Conservation (phyloP, 1,284 basidiomycete species). For the Golubevia sp. region DNA sequence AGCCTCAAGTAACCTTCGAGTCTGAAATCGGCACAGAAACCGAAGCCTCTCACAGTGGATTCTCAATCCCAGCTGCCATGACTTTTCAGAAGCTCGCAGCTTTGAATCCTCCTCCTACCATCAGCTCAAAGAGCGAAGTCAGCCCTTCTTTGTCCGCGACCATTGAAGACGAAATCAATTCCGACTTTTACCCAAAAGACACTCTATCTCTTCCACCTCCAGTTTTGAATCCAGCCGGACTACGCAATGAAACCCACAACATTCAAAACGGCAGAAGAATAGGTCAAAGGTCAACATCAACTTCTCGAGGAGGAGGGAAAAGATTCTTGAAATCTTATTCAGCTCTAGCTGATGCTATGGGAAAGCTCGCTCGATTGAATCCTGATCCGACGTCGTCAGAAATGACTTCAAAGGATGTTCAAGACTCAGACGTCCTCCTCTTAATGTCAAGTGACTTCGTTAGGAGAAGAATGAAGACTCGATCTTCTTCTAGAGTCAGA, state of each 20-base stretch:
- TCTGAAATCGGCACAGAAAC: background rate
- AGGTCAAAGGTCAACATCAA: too few relatives aligned
- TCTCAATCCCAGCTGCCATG: background rate
- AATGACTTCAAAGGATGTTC: slow-evolving; percentile 20
- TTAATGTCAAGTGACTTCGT: slow-evolving; percentile 39
- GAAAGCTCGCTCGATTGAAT: slow-evolving; percentile 10
- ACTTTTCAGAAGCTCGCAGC: background rate
- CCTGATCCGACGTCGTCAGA: slow-evolving; percentile 18
- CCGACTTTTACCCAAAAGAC: background rate
- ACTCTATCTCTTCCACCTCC: background rate
- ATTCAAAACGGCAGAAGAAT: background rate
- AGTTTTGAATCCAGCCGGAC: too few relatives aligned
- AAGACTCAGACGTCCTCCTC: slow-evolving; percentile 44
- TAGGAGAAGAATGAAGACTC: background rate
- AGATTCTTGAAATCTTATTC: slow-evolving; percentile 43
- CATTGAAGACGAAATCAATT: background rate
- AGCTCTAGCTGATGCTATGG: slow-evolving; percentile 34
- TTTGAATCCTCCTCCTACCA: background rate
- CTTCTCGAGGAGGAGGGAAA: background rate
- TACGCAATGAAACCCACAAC: too few relatives aligned
- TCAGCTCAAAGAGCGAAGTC: background rate
- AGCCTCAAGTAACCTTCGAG: background rate
- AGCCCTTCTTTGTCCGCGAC: background rate
- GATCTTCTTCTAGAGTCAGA: background rate
- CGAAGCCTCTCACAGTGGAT: background rate